phyloP scores from a whole-genome alignment of 1,284 basidiomycete genomes.

The Puccinia novopanici region DNA sequence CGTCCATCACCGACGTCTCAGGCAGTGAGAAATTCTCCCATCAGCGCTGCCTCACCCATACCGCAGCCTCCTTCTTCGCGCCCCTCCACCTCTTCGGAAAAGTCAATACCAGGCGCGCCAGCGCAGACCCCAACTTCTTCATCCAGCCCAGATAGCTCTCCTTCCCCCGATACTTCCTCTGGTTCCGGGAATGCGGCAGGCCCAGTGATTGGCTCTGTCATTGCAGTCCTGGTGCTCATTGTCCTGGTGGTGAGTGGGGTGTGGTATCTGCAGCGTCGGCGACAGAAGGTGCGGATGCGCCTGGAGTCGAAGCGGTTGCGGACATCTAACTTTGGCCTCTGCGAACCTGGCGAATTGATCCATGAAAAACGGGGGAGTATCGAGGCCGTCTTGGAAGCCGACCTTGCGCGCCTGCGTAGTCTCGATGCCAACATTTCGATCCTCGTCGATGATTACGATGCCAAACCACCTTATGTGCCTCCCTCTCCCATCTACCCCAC shows the following conservation, averaged over 20 bases:
- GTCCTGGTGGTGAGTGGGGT: background rate
- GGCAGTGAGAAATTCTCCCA: background rate
- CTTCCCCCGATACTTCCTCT: background rate
- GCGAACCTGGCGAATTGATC: background rate
- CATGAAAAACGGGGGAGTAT: constrained; percentile 19
- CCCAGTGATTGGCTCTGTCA: background rate
- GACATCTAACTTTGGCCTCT: constrained; percentile 11
- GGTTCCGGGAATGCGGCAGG: background rate
- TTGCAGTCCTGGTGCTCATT: constrained; percentile 1
- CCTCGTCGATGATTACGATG: constrained; percentile 14
- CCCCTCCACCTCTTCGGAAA: background rate
- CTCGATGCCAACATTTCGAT: constrained; percentile 6
- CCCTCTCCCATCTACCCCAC: too few relatives aligned
- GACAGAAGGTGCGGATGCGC: background rate
- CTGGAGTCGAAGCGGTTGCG: constrained; percentile 1
- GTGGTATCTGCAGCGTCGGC: constrained; percentile 17
- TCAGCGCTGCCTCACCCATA: background rate
- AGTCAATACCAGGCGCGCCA: background rate
- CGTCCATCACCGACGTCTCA: background rate
- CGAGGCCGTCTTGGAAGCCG: constrained; percentile 18
- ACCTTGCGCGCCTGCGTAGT: background rate
- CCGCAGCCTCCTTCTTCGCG: background rate
- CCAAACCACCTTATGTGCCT: background rate
- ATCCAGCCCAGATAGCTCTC: background rate
- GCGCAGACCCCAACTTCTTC: background rate